Evolutionary conservation across 257 asterid species (phyloP), one percentile per base, ranked within the genome.

Genomic region (Apocynum venetum): DNA sequence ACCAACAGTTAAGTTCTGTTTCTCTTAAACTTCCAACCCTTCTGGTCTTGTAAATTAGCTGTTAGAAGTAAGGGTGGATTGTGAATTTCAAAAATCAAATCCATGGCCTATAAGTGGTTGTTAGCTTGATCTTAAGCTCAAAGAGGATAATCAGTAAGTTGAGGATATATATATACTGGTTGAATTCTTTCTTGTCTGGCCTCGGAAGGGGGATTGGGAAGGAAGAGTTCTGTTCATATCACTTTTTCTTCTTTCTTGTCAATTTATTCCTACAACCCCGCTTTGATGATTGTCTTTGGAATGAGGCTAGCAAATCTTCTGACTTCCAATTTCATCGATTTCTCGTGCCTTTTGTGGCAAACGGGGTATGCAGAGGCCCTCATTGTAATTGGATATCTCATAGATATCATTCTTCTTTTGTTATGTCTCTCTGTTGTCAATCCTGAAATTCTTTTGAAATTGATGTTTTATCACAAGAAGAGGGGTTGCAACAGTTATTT

Each of bases 401-500:
- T 8, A 19, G 12, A 40, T 73, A 5, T 41, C 9, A 12, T 48
- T 41, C 2, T 56, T 43, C 10, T 55, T 7, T 35, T 80, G 12
- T 68, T 56, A 31, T 57, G 17, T 41, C 35, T 70, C 11, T 55
- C 75, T 77, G 66, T 56, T 77, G 57, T 74, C 59, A 15, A 55
- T 77, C 67, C n/a, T 41, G 5, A 38, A 8, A 35, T 48, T n/a
- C 4, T 60, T 46, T 25, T 19, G 8, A 38, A 65, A 0, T 31
- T 2, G 44, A 25, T 52, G 40, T 20, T 31, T 13, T 51, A 59
- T 73, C 43, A 8, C 48, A 53, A 25, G 35, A 59, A 4, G 38
- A 57, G 57, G n/a, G 48, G 69, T 55, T 73, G 69, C 56, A 73
- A n/a, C 20, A 38, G 36, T 57, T 43, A 59, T 59, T 19, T 46